Evolutionary conservation across 352 stramenopile species (phyloP).

Genomic region (Blastocystis sp.): DNA sequence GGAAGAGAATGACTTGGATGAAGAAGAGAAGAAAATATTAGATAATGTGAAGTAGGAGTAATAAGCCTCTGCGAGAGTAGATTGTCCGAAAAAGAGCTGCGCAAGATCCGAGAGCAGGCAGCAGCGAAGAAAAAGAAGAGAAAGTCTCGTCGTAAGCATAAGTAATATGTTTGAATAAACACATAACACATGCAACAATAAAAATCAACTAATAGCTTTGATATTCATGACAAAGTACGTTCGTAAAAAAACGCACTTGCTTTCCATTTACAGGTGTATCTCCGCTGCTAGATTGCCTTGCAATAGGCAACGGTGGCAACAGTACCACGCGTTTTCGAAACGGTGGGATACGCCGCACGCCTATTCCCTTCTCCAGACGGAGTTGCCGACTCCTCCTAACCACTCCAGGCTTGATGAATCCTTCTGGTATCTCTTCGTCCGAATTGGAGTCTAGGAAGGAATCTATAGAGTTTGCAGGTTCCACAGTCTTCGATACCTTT

Average conservation of each 20-base stretch:
- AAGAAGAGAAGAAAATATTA: conserved; percentile 9
- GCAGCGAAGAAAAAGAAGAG: background rate
- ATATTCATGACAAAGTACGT: conserved; percentile 53
- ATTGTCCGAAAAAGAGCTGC: conserved; percentile 5
- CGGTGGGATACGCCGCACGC: background rate
- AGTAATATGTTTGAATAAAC: background rate
- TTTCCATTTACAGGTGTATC: background rate
- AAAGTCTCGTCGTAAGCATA: background rate
- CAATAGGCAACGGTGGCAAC: conserved; percentile 1
- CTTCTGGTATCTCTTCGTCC: conserved; percentile 6
- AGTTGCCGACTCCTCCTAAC: background rate
- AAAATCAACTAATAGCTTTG: conserved; percentile 41
- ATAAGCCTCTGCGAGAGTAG: background rate
- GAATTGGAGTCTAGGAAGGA: background rate
- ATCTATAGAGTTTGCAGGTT: background rate
- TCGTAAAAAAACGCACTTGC: conserved; percentile 41
- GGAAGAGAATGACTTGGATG: conserved; percentile 12
- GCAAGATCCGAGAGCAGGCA: conserved; percentile 7
- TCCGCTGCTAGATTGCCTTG: background rate
- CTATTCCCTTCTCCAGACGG: background rate
- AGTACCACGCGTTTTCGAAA: conserved; percentile 8
- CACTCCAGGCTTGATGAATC: conserved; percentile 20
- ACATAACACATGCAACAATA: background rate
- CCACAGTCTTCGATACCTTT: background rate
- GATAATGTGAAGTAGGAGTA: background rate